Percentiles rank a stretch among this genome's conserved stretches.
These are phyloP conservation scores for Cladosporium oxysporum DNA, from an alignment of 2,329 filamentous ascomycete species.

Conservation along the genomic window DNA sequence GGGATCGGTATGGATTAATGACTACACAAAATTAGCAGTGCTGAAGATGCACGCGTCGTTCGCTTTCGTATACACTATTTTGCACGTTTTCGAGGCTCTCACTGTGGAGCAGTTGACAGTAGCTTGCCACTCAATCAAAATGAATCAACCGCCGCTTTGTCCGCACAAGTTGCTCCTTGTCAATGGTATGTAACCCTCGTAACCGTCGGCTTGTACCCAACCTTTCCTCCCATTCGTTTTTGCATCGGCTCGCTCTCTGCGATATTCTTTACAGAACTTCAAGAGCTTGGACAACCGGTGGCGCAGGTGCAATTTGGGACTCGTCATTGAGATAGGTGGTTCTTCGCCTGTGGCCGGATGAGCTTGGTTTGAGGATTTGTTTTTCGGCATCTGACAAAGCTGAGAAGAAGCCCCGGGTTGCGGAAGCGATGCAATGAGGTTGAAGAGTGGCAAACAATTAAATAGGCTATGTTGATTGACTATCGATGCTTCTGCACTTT, in stretches of 20 bases:
- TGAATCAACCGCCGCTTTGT: not conserved
- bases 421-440: not conserved
- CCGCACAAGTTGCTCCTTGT: not conserved
- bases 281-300: not conserved
- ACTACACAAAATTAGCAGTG: not conserved
- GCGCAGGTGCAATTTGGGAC: not conserved
- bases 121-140: not conserved
- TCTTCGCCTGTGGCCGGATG: not conserved
- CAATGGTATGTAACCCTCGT: not conserved
- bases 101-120: not conserved
- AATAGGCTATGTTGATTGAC: not conserved
- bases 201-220: not conserved
- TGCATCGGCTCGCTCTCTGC: not conserved
- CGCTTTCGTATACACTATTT: not conserved
- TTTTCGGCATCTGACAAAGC: not conserved
- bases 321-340: not conserved
- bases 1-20: conserved; percentile 1
- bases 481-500: not conserved
- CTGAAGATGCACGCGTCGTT: not conserved
- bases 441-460: not conserved
- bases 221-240: not conserved
- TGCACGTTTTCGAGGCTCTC: not conserved
- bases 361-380: not conserved
- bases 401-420: not conserved
- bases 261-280: not conserved